Evolutionary conservation across 139 green algal genomes (phyloP).

Genomic region (Micractinium sp.): DNA sequence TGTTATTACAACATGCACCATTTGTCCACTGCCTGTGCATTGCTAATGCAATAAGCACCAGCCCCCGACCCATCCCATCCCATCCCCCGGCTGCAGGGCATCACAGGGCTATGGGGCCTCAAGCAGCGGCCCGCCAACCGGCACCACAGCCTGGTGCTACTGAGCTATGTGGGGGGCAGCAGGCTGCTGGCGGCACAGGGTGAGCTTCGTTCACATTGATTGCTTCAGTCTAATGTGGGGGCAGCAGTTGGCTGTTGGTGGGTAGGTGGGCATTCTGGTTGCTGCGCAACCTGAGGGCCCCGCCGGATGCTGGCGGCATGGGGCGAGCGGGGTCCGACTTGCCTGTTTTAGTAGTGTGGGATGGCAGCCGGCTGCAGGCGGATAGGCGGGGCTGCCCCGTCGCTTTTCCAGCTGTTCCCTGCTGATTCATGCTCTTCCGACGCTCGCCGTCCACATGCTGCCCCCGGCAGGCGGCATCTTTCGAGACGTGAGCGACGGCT

Average conservation of each 20-base stretch:
- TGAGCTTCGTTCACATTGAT: no score
- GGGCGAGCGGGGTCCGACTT: neutral
- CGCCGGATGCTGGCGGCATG: neutral
- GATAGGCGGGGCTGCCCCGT: no score
- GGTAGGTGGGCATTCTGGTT: no score
- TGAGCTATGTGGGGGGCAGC: constrained; percentile 29
- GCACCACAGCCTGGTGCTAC: constrained; percentile 34
- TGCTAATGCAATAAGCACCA: neutral
- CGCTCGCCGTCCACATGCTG: neutral
- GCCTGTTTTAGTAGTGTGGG: neutral
- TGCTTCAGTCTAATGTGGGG: no score
- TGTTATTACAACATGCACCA: no score
- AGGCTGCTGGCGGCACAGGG: constrained; percentile 25
- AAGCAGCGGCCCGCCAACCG: neutral
- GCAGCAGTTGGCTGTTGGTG: no score
- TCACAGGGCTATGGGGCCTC: constrained; percentile 35
- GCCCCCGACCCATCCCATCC: no score
- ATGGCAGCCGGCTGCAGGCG: neutral
- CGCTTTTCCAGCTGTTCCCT: neutral
- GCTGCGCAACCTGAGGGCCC: no score
- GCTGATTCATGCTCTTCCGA: neutral
- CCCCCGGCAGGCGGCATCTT: constrained; percentile 2
- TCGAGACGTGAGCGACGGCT: constrained; percentile 17
- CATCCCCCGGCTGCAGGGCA: neutral
- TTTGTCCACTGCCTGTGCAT: neutral